Evolutionary conservation across 177 flowering plant genomes (phyloP), one percentile per base, ranked within the genome.

Genomic region (Tripterygium wilfordii): DNA sequence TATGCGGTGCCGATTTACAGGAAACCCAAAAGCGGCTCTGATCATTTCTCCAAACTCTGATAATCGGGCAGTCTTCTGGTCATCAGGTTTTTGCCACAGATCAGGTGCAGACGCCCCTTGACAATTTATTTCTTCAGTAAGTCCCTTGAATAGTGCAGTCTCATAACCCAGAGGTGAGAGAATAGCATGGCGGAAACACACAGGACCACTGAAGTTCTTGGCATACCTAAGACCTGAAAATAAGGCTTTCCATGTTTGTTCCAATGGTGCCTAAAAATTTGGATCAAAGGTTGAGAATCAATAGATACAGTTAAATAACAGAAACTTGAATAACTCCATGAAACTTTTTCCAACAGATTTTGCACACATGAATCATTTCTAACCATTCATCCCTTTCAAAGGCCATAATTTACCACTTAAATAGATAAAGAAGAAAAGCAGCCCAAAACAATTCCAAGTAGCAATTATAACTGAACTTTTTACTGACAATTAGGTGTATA

Each of bases 31-130:
- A 33, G 96, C 70, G 33, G 92, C 82, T 67, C 84, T 66, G n/a
- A 85, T 65, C 90, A 91, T 79, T 69, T 91, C 98, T 6, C 98
- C 98, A 60, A 88, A 88, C 64, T 91, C 98, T 15, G 88, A 76
- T 22, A 91, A 49, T 31, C 96, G 61, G n/a, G 96, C 92, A 42
- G 94, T 85, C 55, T 78, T 85, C 12, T 20, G 48, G 25, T 74
- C 66, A 61, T 85, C 72, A 9, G 96, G 98, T 14, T 76, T 72
- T 65, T 53, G 64, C 82, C 78, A 64, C 5, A 88, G 75, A 45
- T 77, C 85, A 18, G 64, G 84, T 12, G 88, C 77, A 33, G 82
- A 49, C 37, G 82, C 75, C 42, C 96, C 95, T 9, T 65, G 51
- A 55, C 98, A 91, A 29, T 72, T 45, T 42, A 91, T 74, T 9